These are phyloP conservation scores for Biscutella laevigata DNA, from an alignment of 441 rosid genomes.

Conservation along the genomic window DNA sequence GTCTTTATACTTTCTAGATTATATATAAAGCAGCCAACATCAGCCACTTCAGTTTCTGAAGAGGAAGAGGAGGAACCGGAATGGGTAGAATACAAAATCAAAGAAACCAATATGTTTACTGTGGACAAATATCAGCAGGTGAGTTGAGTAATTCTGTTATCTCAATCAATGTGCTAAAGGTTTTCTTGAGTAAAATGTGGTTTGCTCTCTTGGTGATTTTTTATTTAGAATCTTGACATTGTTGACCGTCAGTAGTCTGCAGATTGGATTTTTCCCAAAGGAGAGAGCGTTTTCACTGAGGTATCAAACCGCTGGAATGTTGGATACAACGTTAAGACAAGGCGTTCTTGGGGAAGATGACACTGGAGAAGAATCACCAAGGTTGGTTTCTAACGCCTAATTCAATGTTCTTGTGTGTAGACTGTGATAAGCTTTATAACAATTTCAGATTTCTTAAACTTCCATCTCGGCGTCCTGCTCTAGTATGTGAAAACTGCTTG, in stretches of 20 bases:
- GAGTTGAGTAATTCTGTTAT: constrained; percentile 15
- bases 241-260: constrained; percentile 52
- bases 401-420: neutral
- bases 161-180: neutral
- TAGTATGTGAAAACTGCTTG: constrained; percentile 83
- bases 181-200: neutral
- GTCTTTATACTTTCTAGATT: constrained; percentile 34
- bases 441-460: constrained; percentile 61
- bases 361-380: constrained; percentile 82
- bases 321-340: constrained; percentile 69
- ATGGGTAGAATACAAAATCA: constrained; percentile 89
- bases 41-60: constrained; percentile 45
- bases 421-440: neutral
- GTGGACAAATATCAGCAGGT: constrained; percentile 89
- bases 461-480: constrained; percentile 63
- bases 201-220: constrained; percentile 1
- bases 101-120: constrained; percentile 89
- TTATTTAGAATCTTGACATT: constrained; percentile 2
- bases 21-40: constrained; percentile 67
- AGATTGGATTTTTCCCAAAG: constrained; percentile 80
- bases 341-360: constrained; percentile 95
- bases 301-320: constrained; percentile 87
- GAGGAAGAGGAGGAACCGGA: constrained; percentile 52
- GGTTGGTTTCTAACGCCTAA: constrained; percentile 24
- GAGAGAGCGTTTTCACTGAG: constrained; percentile 76